phyloP scores from a whole-genome alignment of 1,284 basidiomycete genomes.

The Tilletia setariae region DNA sequence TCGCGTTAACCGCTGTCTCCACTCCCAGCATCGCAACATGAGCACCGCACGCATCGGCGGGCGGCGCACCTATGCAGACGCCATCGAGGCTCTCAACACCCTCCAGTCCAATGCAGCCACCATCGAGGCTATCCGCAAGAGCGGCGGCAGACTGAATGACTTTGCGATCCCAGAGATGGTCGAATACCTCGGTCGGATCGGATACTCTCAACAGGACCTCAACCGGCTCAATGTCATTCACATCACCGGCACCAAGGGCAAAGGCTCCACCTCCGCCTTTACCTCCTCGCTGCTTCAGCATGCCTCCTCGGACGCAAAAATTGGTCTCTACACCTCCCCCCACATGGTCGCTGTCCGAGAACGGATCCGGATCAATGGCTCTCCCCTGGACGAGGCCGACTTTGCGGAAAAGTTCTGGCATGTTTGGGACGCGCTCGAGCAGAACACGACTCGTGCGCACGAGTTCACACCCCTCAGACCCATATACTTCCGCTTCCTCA shows the following conservation, averaged over 20 bases:
- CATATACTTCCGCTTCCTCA: conserved; percentile 90
- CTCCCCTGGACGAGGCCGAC: conserved; percentile 77
- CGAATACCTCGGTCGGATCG: conserved; percentile 82
- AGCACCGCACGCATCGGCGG: background rate
- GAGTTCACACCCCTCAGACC: conserved; percentile 68
- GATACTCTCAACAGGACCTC: conserved; percentile 74
- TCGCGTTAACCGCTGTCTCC: background rate
- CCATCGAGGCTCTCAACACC: conserved; percentile 81
- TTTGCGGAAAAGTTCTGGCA: conserved; percentile 94
- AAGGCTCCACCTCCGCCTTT: conserved; percentile 95
- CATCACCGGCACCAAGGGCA: conserved; percentile 97
- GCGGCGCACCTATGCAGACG: conserved; percentile 61
- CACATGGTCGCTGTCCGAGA: conserved; percentile 95
- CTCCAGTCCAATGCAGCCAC: conserved; percentile 91
- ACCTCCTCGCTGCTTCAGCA: conserved; percentile 49
- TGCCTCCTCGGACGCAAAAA: conserved; percentile 55
- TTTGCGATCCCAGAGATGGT: conserved; percentile 82
- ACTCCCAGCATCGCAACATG: background rate
- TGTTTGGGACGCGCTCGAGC: conserved; percentile 82
- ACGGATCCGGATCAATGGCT: conserved; percentile 88
- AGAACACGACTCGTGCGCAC: conserved; percentile 57
- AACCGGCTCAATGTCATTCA: conserved; percentile 90
- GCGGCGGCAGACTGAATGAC: conserved; percentile 67
- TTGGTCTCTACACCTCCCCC: conserved; percentile 90
- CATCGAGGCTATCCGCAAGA: conserved; percentile 76